phyloP scores from a whole-genome alignment of 2,329 filamentous ascomycete species.

The Alternaria brassicicola region DNA sequence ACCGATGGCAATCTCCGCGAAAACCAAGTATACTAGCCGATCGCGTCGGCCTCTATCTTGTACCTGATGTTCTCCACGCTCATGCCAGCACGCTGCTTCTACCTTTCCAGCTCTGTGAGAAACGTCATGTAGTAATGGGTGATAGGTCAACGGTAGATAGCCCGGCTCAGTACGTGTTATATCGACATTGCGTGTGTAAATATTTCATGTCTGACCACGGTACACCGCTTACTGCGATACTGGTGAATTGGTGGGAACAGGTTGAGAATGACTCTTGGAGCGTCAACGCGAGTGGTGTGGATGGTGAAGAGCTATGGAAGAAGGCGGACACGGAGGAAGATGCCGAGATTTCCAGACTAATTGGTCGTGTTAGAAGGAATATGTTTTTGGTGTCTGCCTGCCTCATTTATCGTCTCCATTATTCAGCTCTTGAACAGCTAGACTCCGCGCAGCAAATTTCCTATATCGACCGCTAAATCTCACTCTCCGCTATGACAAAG shows the following conservation, averaged over 20 bases:
- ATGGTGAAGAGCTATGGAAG: background rate
- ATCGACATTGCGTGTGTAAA: background rate
- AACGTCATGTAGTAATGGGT: background rate
- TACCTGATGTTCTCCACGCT: background rate
- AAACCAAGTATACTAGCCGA: background rate
- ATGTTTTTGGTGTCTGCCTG: no score
- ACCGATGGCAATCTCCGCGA: background rate
- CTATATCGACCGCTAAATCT: no score
- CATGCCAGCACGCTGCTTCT: background rate
- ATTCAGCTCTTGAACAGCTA: no score
- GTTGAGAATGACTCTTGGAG: background rate
- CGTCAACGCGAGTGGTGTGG: background rate
- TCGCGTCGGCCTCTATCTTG: background rate
- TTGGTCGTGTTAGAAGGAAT: no score
- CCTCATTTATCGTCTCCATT: no score
- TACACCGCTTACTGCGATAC: background rate
- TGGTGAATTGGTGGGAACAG: background rate
- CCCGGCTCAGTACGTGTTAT: background rate
- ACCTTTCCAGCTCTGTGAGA: background rate
- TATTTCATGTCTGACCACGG: background rate
- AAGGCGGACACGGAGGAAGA: background rate
- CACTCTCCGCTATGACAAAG: no score
- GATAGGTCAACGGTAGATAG: background rate
- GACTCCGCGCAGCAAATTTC: no score
- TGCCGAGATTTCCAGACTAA: background rate